Evolutionary conservation across 1,139 yeast genomes (phyloP), one percentile per base, ranked within the genome.

Genomic region (Debaryomyces singareniensis): DNA sequence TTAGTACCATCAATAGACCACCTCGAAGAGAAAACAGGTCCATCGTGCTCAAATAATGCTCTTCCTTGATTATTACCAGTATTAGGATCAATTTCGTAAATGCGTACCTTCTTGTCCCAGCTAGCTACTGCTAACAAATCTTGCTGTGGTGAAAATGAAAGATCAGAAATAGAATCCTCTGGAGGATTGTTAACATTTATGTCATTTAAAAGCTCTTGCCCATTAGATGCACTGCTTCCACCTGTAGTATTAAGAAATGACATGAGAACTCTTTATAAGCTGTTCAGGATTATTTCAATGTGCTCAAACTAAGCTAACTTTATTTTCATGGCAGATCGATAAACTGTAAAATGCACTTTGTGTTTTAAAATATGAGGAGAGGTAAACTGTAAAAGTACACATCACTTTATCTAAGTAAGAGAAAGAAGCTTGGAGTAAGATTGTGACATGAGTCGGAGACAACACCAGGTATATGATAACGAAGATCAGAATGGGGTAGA

Each of bases 31-130:
- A 93, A 64, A 4, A 84, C 96, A 0, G 98, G 96, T 0, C 75
- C 96, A 20, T 79, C 84, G 50, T 91, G 97, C 47, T 86, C 95
- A 52, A 72, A 89, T 50, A 89, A 55, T 1, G 97, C 96, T 32
- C 95, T 64, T 5, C 96, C 96, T 46, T 84, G 93, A 32, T 79
- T 75, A 39, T 71, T 71, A 1, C 84, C 84, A 2, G 78, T 64
- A 40, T 69, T 75, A 14, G 76, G 64, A 39, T 77, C 77, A 15
- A 89, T 77, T 53, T 91, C 97, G 65, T 93, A 93, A 35, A 93
- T 80, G 36, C 98, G 71, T 23, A 86, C 96, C 51, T 87, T 87
- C 47, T 83, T 84, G 58, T 93, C 99, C 98, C 99, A 93, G 24
- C 95, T 81, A 7, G 94, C 74, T 3, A 78, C 94, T 2, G 94